Base-by-base conservation (phyloP, 2,329 filamentous ascomycete species). In the Gaeumannomyces sp. region DNA sequence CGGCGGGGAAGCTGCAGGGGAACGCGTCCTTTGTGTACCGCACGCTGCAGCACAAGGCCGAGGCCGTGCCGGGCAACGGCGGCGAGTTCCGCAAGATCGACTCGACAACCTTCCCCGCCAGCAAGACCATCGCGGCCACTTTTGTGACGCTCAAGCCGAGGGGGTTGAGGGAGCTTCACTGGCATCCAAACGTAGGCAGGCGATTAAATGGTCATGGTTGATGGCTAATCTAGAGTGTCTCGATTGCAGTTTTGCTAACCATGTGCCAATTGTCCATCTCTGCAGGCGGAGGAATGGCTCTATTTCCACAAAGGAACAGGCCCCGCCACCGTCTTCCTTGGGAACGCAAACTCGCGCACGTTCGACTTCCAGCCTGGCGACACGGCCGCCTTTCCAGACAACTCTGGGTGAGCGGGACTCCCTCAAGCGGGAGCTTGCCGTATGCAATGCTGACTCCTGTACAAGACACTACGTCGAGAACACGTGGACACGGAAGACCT, bases 351-450 rank as follows among this genome's bases (percentile, higher is more conserved):
- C 64, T 81, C 87, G 3, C 81, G 87, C 7, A 90, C 87, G 0
- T 89, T 90, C 70, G 85, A 90, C 74, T 89, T 90, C 73, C 77
- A 76, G 2, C 81, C 86, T 5, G 87, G 88, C n/a, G 88, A 91
- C 67, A 89, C 86, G 2, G 87, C 83, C 11, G 85, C 86, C 0
- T 90, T 90, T 73, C 87, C 87, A 0, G 86, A 89, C 68, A 90
- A 90, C 72, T 80, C 80, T 67, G 75, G 81, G 81, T 81, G 69
- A 71, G 78, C 3, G 4, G 22, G 27, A 58, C 3, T 27, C 14
- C 56, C 5, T 13, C 38, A 2, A 8, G 22, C 53, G 6, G 8
- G 22, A 14, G 8, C 56, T 7, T 16, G 25, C 53, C 53, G 53
- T 57, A n/a, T 28, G n/a, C 56, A 58, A 58, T 13, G n/a, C 56